phyloP scores from a whole-genome alignment of 2,329 filamentous ascomycete species.

The Pseudomassariella vexata region DNA sequence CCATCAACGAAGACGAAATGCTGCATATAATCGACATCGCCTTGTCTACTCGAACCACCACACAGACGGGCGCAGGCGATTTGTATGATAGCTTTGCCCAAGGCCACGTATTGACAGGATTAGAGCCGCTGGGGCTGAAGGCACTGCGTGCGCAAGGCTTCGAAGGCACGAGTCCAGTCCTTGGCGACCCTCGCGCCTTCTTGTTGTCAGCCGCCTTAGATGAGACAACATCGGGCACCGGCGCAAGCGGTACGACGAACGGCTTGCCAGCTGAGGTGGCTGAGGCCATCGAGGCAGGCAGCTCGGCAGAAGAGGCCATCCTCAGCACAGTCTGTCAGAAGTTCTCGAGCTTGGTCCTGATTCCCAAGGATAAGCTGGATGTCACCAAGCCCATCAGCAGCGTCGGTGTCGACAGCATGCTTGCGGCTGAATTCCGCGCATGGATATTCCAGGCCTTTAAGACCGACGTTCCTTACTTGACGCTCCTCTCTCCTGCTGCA shows the following conservation, averaged over 20 bases:
- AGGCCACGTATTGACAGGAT: slow-evolving; percentile 15
- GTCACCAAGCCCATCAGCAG: slow-evolving; percentile 10
- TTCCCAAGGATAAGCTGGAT: slow-evolving; percentile 9
- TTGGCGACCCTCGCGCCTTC: slow-evolving; percentile 8
- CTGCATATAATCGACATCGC: slow-evolving; percentile 19
- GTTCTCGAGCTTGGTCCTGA: slow-evolving; percentile 12
- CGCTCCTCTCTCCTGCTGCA: slow-evolving; percentile 6
- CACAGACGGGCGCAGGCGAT: no score
- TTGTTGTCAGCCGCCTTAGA: slow-evolving; percentile 4
- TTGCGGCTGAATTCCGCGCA: slow-evolving; percentile 27
- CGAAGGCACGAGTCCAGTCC: background rate
- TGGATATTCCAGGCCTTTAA: slow-evolving; percentile 26
- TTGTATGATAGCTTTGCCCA: no score
- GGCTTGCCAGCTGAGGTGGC: no score
- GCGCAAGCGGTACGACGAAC: slow-evolving; percentile 8
- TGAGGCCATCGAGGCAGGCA: background rate
- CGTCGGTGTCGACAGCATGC: slow-evolving; percentile 29
- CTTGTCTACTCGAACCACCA: slow-evolving; percentile 4
- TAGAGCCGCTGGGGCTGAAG: slow-evolving; percentile 10
- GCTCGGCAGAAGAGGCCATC: slow-evolving; percentile 12
- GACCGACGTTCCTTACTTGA: slow-evolving; percentile 25
- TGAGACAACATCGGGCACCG: slow-evolving; percentile 1
- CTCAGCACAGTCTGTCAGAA: slow-evolving; percentile 4
- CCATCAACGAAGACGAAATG: slow-evolving; percentile 16
- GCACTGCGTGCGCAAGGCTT: background rate